A percentile compares a stretch with the other conserved stretches of the same genome.
phyloP scores from a whole-genome alignment of 176 grass and related monocot species.

The Ananas comosus region DNA sequence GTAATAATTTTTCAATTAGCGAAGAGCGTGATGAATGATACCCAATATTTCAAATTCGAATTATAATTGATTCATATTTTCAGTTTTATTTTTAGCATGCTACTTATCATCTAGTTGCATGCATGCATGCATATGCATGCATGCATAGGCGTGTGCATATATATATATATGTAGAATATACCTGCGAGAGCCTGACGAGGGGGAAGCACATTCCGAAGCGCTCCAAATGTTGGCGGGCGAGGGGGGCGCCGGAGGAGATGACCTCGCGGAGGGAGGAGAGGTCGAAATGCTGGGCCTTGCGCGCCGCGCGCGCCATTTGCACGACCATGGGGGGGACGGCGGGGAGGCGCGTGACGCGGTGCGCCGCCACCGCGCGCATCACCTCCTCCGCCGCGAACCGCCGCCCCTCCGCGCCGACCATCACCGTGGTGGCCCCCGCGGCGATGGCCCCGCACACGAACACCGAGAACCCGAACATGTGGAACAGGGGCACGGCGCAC shows the following conservation, averaged over 20 bases:
- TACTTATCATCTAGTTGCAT: too few species aligned
- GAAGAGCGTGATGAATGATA: too few species aligned
- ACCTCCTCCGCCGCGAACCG: slow-evolving; percentile 22
- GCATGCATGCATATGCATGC: too few species aligned
- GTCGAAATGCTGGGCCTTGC: background rate
- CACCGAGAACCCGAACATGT: slow-evolving; percentile 48
- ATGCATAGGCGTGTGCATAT: too few species aligned
- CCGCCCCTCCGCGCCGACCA: slow-evolving; percentile 15
- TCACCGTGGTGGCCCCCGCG: slow-evolving; percentile 21
- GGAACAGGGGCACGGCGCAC: slow-evolving; percentile 43
- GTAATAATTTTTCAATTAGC: too few species aligned
- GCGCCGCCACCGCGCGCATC: slow-evolving; percentile 8
- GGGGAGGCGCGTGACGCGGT: slow-evolving; percentile 33
- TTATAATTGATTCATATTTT: too few species aligned
- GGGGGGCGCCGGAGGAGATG: slow-evolving; percentile 31
- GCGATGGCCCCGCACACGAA: slow-evolving; percentile 29
- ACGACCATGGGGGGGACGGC: slow-evolving; percentile 41
- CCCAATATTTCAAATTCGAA: too few species aligned
- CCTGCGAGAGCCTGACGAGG: slow-evolving; percentile 21
- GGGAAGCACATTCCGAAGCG: slow-evolving; percentile 29
- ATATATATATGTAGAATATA: too few species aligned
- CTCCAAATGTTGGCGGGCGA: slow-evolving; percentile 29
- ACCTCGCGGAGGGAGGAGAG: slow-evolving; percentile 28
- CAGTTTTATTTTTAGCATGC: too few species aligned
- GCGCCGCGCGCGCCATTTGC: slow-evolving; percentile 21